Evolutionary conservation across 2,329 filamentous ascomycete species (phyloP).

Genomic region (Coniochaeta sp.): DNA sequence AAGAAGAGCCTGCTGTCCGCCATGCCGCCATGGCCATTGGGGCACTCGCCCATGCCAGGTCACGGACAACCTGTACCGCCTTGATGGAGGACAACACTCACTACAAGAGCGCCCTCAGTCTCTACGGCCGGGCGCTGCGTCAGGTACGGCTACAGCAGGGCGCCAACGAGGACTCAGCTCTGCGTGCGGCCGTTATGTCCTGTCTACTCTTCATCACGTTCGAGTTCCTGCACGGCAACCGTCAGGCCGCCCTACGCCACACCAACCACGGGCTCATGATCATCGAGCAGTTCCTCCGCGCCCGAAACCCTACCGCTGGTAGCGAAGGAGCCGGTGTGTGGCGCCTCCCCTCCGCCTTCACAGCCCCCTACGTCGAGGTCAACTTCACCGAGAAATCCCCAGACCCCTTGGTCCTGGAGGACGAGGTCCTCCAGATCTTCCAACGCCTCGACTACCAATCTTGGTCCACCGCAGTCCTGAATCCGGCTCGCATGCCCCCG

Average conservation of each 20-base stretch:
- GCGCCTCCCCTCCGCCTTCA: background rate
- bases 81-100: constrained; percentile 8
- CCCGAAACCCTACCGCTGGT: background rate
- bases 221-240: constrained; percentile 28
- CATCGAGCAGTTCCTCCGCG: constrained; percentile 23
- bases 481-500: constrained; percentile 9
- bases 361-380: background rate
- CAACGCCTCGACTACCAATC: constrained; percentile 21
- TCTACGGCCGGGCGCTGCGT: constrained; percentile 25
- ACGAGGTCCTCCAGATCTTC: constrained; percentile 20
- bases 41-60: constrained; percentile 19
- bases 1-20: constrained; percentile 24
- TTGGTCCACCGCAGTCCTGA: constrained; percentile 18
- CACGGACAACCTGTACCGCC: background rate
- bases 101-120: constrained; percentile 24
- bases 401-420: constrained; percentile 15
- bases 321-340: constrained; percentile 1
- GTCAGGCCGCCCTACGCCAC: constrained; percentile 25
- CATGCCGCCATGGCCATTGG: constrained; percentile 30
- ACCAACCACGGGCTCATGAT: constrained; percentile 28
- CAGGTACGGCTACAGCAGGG: constrained; percentile 15
- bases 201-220: constrained; percentile 30
- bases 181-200: constrained; percentile 22
- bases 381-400: constrained; percentile 9
- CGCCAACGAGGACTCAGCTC: constrained; percentile 5